These are phyloP conservation scores for Dothistroma pini DNA, from an alignment of 2,329 filamentous ascomycete species.

Conservation along the genomic window DNA sequence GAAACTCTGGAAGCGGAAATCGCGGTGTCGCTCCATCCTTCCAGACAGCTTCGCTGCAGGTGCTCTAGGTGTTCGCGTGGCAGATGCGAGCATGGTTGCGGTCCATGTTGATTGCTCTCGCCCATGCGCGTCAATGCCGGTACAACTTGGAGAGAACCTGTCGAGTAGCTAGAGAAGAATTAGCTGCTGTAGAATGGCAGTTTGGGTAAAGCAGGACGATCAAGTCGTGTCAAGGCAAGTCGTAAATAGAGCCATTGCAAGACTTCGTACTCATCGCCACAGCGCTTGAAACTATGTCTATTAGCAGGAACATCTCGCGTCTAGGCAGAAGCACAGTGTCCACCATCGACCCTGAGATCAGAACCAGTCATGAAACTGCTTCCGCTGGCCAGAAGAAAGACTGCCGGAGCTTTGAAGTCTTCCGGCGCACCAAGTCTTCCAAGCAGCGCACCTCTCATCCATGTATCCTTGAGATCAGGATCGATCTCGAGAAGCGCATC, in stretches of 20 bases:
- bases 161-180: background rate
- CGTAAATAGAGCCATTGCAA: background rate
- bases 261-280: background rate
- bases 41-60: background rate
- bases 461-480: conserved; percentile 50
- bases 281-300: background rate
- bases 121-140: background rate
- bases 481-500: conserved; percentile 38
- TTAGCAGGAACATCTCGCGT: too few species aligned
- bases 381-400: conserved; percentile 64
- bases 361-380: conserved; percentile 68
- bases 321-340: conserved; percentile 46
- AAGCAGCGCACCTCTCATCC: conserved; percentile 54
- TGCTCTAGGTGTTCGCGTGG: background rate
- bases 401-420: conserved; percentile 62
- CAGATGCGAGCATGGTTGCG: background rate
- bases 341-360: conserved; percentile 68
- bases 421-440: conserved; percentile 53
- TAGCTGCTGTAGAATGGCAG: background rate
- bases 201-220: background rate
- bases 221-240: background rate
- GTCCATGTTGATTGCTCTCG: background rate
- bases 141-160: background rate
- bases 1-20: background rate
- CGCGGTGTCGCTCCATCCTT: background rate